These are phyloP conservation scores for Trichosporon sp. DNA, from an alignment of 1,284 basidiomycete genomes.

Conservation along the genomic window DNA sequence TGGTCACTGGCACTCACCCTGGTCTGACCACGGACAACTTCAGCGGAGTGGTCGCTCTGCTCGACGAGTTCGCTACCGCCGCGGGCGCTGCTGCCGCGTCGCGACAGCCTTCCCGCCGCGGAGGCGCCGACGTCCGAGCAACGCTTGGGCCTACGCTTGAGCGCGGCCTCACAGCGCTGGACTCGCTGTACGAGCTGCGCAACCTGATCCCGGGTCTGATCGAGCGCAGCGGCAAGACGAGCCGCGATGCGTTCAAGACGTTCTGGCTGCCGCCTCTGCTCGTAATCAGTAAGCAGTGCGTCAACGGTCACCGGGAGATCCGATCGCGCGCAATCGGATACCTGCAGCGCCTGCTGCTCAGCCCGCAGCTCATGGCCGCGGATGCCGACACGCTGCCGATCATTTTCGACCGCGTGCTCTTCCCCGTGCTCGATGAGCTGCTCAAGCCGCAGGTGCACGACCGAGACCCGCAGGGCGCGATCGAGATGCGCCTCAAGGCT, in stretches of 20 bases:
- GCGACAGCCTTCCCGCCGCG: constrained; percentile 45
- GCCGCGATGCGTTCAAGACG: constrained; percentile 62
- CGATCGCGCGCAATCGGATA: constrained; percentile 77
- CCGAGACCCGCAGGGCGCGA: constrained; percentile 77
- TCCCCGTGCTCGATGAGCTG: constrained; percentile 87
- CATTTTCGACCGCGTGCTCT: constrained; percentile 83
- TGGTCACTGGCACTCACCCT: constrained; percentile 53
- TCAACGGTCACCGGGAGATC: constrained; percentile 76
- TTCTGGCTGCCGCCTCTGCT: constrained; percentile 73
- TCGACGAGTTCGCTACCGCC: constrained; percentile 79
- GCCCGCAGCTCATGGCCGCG: constrained; percentile 61
- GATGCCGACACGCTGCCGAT: constrained; percentile 64
- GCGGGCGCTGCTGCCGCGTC: constrained; percentile 60
- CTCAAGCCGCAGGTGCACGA: constrained; percentile 75
- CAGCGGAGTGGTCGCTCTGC: constrained; percentile 66
- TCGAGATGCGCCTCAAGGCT: constrained; percentile 80
- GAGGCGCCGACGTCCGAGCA: constrained; percentile 21
- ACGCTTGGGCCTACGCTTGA: constrained; percentile 62
- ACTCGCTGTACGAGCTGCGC: constrained; percentile 68
- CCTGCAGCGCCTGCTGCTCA: constrained; percentile 80
- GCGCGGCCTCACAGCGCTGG: constrained; percentile 74
- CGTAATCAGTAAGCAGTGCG: constrained; percentile 75
- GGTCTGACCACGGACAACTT: constrained; percentile 73
- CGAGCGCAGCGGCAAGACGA: constrained; percentile 46
- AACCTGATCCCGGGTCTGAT: constrained; percentile 59